A percentile compares a stretch with the other conserved stretches of the same genome.
These are phyloP conservation scores for Areca catechu DNA, from an alignment of 176 grass and related monocot genomes.

Conservation along the genomic window DNA sequence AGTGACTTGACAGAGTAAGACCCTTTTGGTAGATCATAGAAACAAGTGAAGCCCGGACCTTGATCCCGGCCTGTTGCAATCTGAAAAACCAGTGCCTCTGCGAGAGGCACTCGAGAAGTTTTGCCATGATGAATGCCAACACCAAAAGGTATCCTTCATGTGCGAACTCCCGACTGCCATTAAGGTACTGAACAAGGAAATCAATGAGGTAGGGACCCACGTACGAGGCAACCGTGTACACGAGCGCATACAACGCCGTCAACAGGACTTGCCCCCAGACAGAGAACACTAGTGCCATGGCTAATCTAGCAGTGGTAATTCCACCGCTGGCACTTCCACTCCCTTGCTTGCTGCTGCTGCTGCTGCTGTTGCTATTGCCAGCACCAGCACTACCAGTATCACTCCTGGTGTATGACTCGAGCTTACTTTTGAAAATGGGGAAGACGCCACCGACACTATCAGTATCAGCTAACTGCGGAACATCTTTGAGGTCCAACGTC, in stretches of 20 bases:
- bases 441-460: background rate
- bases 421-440: background rate
- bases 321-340: no score
- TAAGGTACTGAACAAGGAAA: slow-evolving; percentile 2
- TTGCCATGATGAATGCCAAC: background rate
- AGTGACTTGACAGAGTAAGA: background rate
- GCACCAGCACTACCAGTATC: background rate
- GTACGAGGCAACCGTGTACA: background rate
- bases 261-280: background rate
- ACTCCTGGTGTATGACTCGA: background rate
- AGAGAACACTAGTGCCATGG: background rate
- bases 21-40: slow-evolving; percentile 7
- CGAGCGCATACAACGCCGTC: background rate
- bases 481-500: slow-evolving; percentile 1
- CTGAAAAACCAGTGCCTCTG: background rate
- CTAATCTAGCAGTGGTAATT: background rate
- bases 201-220: slow-evolving; percentile 9
- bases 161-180: background rate
- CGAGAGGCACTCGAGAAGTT: background rate
- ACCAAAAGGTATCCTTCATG: slow-evolving; percentile 7
- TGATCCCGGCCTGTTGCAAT: background rate
- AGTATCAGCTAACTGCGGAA: background rate
- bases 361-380: no score
- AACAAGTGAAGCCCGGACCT: background rate
- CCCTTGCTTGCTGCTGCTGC: no score